A percentile compares a stretch with the other conserved stretches of the same genome.
Evolutionary conservation across 2,329 filamentous ascomycete species (phyloP).

Genomic region (Diaporthe sp.): DNA sequence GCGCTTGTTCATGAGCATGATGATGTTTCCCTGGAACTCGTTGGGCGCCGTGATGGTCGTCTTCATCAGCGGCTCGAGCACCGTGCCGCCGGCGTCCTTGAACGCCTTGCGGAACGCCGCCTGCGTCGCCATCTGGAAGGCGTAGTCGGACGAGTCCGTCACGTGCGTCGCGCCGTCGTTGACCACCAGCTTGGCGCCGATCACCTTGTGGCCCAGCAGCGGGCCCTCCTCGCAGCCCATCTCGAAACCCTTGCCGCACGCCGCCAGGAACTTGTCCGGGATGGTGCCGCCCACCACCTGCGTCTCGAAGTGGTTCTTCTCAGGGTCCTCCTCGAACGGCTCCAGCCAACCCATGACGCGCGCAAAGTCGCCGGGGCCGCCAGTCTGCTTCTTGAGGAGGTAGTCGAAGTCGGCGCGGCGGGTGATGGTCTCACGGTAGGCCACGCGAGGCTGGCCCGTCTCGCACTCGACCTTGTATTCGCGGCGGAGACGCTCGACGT

Average conservation of each 20-base stretch:
- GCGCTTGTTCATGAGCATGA: conserved; percentile 96
- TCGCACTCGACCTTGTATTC: conserved; percentile 97
- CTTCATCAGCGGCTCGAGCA: conserved; percentile 98
- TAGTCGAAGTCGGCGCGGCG: conserved; percentile 88
- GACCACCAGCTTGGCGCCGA: conserved; percentile 91
- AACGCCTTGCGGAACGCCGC: conserved; percentile 98
- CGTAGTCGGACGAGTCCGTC: conserved; percentile 96
- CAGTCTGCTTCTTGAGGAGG: conserved; percentile 93
- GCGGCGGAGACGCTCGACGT: conserved; percentile 94
- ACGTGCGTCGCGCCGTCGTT: conserved; percentile 98
- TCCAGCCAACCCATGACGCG: conserved; percentile 94
- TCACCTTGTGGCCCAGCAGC: conserved; percentile 91
- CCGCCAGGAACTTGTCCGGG: conserved; percentile 94
- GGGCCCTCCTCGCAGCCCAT: conserved; percentile 87
- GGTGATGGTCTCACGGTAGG: conserved; percentile 95
- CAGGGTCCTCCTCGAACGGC: conserved; percentile 77
- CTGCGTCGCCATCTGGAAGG: conserved; percentile 94
- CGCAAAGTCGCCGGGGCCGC: conserved; percentile 95
- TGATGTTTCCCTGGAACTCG: conserved; percentile 97
- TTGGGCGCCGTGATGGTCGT: conserved; percentile 95
- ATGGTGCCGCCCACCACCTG: conserved; percentile 92
- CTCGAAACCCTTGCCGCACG: conserved; percentile 96
- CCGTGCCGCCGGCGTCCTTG: conserved; percentile 81
- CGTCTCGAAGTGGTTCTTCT: conserved; percentile 86
- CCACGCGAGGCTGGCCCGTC: conserved; percentile 96